These are phyloP conservation scores for Cruciata laevipes DNA, from an alignment of 257 asterid genomes.

Conservation along the genomic window DNA sequence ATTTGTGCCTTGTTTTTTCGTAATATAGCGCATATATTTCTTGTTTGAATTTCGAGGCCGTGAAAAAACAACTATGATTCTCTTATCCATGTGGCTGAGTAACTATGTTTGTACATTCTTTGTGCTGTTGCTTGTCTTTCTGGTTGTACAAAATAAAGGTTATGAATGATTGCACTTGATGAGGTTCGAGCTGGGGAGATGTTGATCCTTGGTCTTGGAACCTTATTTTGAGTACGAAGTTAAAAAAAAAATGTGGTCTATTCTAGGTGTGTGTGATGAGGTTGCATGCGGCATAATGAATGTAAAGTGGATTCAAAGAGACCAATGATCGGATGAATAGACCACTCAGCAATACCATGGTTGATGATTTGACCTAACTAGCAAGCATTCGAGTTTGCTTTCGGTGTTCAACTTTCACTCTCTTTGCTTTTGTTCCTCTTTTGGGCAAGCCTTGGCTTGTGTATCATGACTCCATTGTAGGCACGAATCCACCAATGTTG, in stretches of 20 bases:
- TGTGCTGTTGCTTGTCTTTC: not conserved
- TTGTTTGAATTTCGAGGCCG: too few species aligned
- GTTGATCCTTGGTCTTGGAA: not conserved
- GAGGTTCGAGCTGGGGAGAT: not conserved
- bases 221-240: not conserved
- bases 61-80: too few species aligned
- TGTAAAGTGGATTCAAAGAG: constrained; percentile 2
- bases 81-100: not conserved
- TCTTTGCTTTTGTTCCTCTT: constrained; percentile 1
- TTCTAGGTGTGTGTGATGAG: not conserved
- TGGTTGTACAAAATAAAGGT: not conserved
- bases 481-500: not conserved
- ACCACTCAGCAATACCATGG: constrained; percentile 9
- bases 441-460: not conserved
- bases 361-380: constrained; percentile 4
- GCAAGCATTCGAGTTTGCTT: constrained; percentile 16
- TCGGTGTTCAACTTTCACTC: constrained; percentile 26
- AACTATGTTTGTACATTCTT: not conserved
- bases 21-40: too few species aligned
- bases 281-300: constrained; percentile 3
- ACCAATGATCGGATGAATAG: constrained; percentile 16
- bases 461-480: not conserved
- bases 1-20: too few species aligned
- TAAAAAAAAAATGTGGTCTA: not conserved
- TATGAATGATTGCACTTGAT: too few species aligned